Evolutionary conservation across 208 protist genomes (phyloP), one percentile per base, ranked within the genome.

Genomic region (Borovskyia barvae): DNA sequence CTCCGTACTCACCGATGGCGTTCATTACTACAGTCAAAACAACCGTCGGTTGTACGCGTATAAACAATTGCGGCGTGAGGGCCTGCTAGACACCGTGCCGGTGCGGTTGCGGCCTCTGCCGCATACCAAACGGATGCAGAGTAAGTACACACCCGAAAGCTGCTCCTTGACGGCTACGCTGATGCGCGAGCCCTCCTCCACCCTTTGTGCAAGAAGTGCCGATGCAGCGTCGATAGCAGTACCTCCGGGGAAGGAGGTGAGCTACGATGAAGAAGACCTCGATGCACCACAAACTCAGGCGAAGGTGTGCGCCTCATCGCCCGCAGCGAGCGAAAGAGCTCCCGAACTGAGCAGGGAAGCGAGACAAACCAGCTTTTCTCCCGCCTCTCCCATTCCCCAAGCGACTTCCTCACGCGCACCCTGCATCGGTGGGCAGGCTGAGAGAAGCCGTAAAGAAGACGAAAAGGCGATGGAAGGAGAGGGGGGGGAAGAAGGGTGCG

Each of bases 21-120:
- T 32, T 6, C 39, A 72, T 43, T 88, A 82, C 61, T 95, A 77
- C 54, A 92, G 83, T 43, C 85, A 85, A 40, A 95, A 95, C 67
- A 95, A 95, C 46, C 73, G 89, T 2, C 75, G 89, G 14, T 72
- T 95, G 15, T 95, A 85, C 72, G 62, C 85, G 33, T 90, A 91
- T 70, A 95, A 95, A 71, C 61, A 88, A 59, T 70, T 95, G 43
- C 46, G 41, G 26, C 46, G 54, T 3, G 59, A 58, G 28, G 82
- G 78, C 3, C 17, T 82, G 22, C 45, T 95, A 9, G 17, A 25
- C 11, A 77, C 65, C 11, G 41, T 95, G 8, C 76, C 77, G 9
- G 88, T 89, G 46, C 84, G 88, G 5, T 52, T 95, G 41, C 69
- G 78, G 12, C 76, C 74, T 2, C 28, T 92, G 29, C 83, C 85